phyloP scores from a whole-genome alignment of 2,329 filamentous ascomycete genomes.

The Clarireedia homoeocarpa region DNA sequence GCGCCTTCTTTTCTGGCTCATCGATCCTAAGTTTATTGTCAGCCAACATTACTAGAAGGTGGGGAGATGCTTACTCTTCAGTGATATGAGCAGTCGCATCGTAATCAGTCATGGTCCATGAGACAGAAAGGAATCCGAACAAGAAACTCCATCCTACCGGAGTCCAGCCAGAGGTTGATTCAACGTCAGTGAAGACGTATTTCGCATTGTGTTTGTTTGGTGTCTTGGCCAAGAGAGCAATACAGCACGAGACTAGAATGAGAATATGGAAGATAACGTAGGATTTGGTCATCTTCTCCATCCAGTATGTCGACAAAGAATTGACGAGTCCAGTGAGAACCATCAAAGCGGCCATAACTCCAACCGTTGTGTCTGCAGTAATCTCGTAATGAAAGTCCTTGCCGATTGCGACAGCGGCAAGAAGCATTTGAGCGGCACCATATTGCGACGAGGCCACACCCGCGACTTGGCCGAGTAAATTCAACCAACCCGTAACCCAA shows the following conservation, averaged over 20 bases:
- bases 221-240: constrained; percentile 43
- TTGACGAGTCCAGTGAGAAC: constrained; percentile 45
- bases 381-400: constrained; percentile 40
- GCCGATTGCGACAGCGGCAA: constrained; percentile 46
- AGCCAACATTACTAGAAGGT: constrained; percentile 6
- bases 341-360: constrained; percentile 47
- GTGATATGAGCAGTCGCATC: constrained; percentile 40
- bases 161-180: constrained; percentile 44
- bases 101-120: constrained; percentile 54
- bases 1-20: constrained; percentile 42
- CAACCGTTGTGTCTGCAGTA: constrained; percentile 40
- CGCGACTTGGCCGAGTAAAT: constrained; percentile 40
- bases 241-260: constrained; percentile 42
- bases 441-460: constrained; percentile 51
- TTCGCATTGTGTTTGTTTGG: constrained; percentile 42
- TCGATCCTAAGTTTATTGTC: constrained; percentile 29
- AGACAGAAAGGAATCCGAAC: constrained; percentile 53
- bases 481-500: constrained; percentile 42
- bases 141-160: constrained; percentile 48
- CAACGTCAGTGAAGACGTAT: constrained; percentile 48
- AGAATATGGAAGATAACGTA: constrained; percentile 51
- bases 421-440: constrained; percentile 46
- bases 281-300: constrained; percentile 49
- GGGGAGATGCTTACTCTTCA: constrained; percentile 34
- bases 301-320: constrained; percentile 48